These are phyloP conservation scores for Dendrobium huoshanense DNA, from an alignment of 106 monocot species.

Conservation along the genomic window DNA sequence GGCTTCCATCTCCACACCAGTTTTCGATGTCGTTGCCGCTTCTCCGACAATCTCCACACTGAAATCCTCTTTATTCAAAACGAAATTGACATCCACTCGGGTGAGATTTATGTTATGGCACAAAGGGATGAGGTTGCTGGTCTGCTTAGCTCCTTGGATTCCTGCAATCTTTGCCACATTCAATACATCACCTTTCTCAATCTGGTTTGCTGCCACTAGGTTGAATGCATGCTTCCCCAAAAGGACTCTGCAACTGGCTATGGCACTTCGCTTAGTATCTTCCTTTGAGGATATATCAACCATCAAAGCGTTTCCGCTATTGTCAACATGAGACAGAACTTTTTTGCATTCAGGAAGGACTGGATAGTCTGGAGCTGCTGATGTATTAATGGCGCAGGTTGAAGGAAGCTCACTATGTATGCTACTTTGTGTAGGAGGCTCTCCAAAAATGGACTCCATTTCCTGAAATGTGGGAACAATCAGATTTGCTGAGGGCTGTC, in stretches of 20 bases:
- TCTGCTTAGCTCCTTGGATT: slow-evolving; percentile 79
- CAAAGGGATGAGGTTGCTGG: slow-evolving; percentile 71
- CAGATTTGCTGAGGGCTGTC: not conserved
- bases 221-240: slow-evolving; percentile 57
- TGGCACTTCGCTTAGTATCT: slow-evolving; percentile 63
- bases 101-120: slow-evolving; percentile 80
- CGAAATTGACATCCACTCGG: slow-evolving; percentile 51
- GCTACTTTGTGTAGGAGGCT: slow-evolving; percentile 17
- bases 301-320: slow-evolving; percentile 61
- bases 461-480: slow-evolving; percentile 35
- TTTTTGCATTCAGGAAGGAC: slow-evolving; percentile 12
- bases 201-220: slow-evolving; percentile 76
- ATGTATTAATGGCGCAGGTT: slow-evolving; percentile 5
- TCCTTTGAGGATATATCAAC: slow-evolving; percentile 75
- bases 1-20: slow-evolving; percentile 98
- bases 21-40: slow-evolving; percentile 61
- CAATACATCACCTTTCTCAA: slow-evolving; percentile 84
- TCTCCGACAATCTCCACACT: slow-evolving; percentile 81
- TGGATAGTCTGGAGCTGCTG: slow-evolving; percentile 8
- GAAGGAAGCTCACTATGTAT: slow-evolving; percentile 16
- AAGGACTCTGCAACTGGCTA: slow-evolving; percentile 77
- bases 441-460: slow-evolving; percentile 77
- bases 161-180: slow-evolving; percentile 91
- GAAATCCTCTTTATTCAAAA: slow-evolving; percentile 57
- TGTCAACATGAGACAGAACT: slow-evolving; percentile 51